Conservation (phyloP, 805 yeast genomes). For the Hemisphaericaspora nanyangensis region DNA sequence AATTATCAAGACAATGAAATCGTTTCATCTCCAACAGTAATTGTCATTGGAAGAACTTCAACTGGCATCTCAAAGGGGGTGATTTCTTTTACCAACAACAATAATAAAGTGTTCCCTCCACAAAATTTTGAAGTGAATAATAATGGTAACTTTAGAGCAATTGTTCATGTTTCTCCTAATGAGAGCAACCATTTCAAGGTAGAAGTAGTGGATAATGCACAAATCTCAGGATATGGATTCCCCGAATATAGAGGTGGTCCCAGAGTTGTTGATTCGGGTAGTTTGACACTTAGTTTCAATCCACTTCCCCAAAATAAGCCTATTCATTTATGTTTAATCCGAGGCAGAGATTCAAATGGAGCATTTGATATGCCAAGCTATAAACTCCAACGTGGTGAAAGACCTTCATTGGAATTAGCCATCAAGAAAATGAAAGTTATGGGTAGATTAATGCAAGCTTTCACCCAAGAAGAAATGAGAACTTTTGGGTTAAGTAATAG, state of each 20-base stretch:
- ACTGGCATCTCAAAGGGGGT: slow-evolving; percentile 18
- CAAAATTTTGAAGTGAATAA: slow-evolving; percentile 62
- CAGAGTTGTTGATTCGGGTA: slow-evolving; percentile 19
- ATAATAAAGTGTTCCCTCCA: slow-evolving; percentile 54
- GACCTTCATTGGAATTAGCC: slow-evolving; percentile 67
- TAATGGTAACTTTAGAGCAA: slow-evolving; percentile 67
- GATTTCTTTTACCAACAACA: slow-evolving; percentile 30
- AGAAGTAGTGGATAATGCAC: slow-evolving; percentile 42
- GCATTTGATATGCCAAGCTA: slow-evolving; percentile 65
- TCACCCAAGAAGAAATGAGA: slow-evolving; percentile 85
- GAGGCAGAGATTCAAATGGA: slow-evolving; percentile 74
- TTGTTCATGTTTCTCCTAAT: slow-evolving; percentile 70
- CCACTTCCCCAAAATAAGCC: slow-evolving; percentile 68
- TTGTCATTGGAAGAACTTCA: slow-evolving; percentile 29
- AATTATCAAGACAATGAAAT: slow-evolving; percentile 33
- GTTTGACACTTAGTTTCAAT: slow-evolving; percentile 22
- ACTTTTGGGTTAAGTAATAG: slow-evolving; percentile 75
- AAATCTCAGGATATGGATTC: slow-evolving; percentile 24
- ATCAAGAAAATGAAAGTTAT: slow-evolving; percentile 72
- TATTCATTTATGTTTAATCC: slow-evolving; percentile 70
- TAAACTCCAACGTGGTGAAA: slow-evolving; percentile 47
- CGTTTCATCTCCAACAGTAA: slow-evolving; percentile 38
- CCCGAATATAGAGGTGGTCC: slow-evolving; percentile 16
- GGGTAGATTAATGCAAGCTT: slow-evolving; percentile 86
- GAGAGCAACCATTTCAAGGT: slow-evolving; percentile 50